Conservation (phyloP, 2,329 filamentous ascomycete genomes). For the Aspergillus hiratsukae region DNA sequence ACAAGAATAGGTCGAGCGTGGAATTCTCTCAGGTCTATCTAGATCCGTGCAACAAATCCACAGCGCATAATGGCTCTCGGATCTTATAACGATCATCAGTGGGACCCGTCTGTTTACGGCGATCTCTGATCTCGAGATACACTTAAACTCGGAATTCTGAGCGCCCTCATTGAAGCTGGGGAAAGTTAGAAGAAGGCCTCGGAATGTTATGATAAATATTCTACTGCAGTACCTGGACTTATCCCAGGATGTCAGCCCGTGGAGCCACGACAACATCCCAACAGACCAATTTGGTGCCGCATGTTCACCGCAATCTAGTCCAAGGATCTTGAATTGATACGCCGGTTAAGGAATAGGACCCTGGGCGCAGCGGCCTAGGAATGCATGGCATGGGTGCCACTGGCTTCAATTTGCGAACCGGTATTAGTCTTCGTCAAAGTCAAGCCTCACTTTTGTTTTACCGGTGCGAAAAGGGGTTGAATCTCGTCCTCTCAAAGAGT, state of each 20-base stretch:
- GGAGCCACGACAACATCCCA: conserved; percentile 34
- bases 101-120: neutral
- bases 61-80: conserved; percentile 3
- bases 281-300: conserved; percentile 22
- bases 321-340: conserved; percentile 7
- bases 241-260: conserved; percentile 14
- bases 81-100: conserved; percentile 11
- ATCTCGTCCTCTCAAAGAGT: conserved; percentile 25
- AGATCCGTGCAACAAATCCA: conserved; percentile 1
- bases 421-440: conserved; percentile 9
- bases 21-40: conserved; percentile 3
- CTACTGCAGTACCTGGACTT: conserved; percentile 3
- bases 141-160: conserved; percentile 4
- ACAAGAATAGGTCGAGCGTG: conserved; percentile 4
- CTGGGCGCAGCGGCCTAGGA: conserved; percentile 4
- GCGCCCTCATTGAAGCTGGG: neutral
- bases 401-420: conserved; percentile 16
- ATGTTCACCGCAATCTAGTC: conserved; percentile 15
- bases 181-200: conserved; percentile 2
- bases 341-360: conserved; percentile 2
- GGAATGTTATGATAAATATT: conserved; percentile 4
- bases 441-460: conserved; percentile 23
- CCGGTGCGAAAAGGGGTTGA: conserved; percentile 20
- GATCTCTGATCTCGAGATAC: conserved; percentile 6
- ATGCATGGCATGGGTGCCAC: conserved; percentile 3